phyloP scores from a whole-genome alignment of 148 eudicot species.

The Dianthus caryophyllus region DNA sequence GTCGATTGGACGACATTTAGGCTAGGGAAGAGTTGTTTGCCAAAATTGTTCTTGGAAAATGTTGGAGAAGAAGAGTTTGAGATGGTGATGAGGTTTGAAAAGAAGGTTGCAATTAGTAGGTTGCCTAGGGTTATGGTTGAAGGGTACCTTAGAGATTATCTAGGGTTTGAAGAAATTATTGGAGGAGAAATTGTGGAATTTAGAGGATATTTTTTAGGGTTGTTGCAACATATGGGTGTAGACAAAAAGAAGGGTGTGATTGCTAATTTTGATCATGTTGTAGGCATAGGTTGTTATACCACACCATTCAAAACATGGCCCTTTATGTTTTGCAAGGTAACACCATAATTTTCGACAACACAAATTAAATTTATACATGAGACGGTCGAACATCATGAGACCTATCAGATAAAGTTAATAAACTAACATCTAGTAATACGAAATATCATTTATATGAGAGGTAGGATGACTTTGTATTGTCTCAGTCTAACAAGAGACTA shows the following conservation, averaged over 20 bases:
- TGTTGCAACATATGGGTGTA: conserved; percentile 7
- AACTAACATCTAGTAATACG: too few species aligned
- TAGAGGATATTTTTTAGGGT: conserved; percentile 28
- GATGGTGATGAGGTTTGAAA: conserved; percentile 24
- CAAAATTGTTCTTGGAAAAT: conserved; percentile 36
- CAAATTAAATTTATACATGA: too few species aligned
- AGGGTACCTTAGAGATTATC: conserved; percentile 30
- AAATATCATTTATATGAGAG: too few species aligned
- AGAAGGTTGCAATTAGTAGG: conserved; percentile 27
- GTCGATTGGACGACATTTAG: conserved; percentile 14
- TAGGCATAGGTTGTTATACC: conserved; percentile 16
- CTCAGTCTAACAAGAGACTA: too few species aligned
- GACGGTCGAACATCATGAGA: too few species aligned
- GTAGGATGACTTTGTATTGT: too few species aligned
- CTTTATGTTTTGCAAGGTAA: conserved; percentile 20
- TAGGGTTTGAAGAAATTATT: conserved; percentile 26
- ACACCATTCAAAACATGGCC: conserved; percentile 1
- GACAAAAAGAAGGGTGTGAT: neutral
- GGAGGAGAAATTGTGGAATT: conserved; percentile 27
- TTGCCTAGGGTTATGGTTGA: conserved; percentile 40
- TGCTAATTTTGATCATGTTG: conserved; percentile 1
- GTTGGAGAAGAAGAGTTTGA: conserved; percentile 31
- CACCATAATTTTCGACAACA: too few species aligned
- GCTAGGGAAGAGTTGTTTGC: conserved; percentile 32
- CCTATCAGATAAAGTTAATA: too few species aligned